Evolutionary conservation across 257 asterid species (phyloP).

Genomic region (Lycium ferocissimum): DNA sequence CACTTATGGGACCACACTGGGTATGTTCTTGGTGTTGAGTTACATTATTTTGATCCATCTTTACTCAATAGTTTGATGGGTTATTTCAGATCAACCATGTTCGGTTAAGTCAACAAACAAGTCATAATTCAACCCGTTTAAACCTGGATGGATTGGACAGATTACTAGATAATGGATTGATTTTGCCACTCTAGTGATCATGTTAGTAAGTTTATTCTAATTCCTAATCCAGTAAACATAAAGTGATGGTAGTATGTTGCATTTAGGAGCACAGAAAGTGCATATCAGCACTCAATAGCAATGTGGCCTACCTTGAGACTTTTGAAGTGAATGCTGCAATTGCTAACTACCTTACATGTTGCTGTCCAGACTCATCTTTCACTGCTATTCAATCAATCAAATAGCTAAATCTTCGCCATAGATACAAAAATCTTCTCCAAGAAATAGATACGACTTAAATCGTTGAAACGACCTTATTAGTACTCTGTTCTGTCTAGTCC

Average conservation of each 20-base stretch:
- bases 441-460: not conserved
- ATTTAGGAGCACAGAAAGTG: constrained; percentile 19
- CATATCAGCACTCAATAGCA: not conserved
- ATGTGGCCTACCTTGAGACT: not conserved
- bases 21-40: too few relatives aligned
- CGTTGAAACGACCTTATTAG: not conserved
- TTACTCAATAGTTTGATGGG: too few relatives aligned
- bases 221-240: not conserved
- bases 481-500: not conserved
- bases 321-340: not conserved
- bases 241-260: not conserved
- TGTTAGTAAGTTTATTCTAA: not conserved
- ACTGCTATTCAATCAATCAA: constrained; percentile 9
- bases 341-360: constrained; percentile 22
- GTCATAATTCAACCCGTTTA: too few relatives aligned
- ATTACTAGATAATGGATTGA: not conserved
- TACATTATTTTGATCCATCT: too few relatives aligned
- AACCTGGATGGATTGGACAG: not conserved
- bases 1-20: too few relatives aligned
- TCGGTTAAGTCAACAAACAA: too few relatives aligned
- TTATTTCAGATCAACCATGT: too few relatives aligned
- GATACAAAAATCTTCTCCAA: not conserved
- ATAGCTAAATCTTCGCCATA: not conserved
- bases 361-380: not conserved
- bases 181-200: not conserved